Percentiles rank a stretch among this genome's conserved stretches.
phyloP scores from a whole-genome alignment of 306 rosid genomes.

The Ceratonia siliqua region DNA sequence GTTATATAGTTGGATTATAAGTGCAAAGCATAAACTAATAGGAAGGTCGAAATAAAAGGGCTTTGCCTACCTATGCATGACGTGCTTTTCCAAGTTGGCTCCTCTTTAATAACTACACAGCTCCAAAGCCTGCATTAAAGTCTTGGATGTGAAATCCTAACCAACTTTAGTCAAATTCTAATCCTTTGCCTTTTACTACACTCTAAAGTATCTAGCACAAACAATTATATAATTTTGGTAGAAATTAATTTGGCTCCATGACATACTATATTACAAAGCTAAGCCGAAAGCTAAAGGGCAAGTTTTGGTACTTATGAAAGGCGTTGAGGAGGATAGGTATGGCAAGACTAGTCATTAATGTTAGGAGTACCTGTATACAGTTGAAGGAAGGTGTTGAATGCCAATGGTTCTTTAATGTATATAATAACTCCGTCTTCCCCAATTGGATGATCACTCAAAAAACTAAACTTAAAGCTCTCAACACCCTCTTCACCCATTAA shows the following conservation, averaged over 20 bases:
- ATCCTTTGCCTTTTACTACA: conserved; percentile 4
- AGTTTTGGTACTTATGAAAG: conserved; percentile 46
- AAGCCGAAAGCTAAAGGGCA: conserved; percentile 27
- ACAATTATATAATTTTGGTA: neutral
- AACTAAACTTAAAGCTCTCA: conserved; percentile 63
- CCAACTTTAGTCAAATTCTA: conserved; percentile 34
- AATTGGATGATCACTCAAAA: conserved; percentile 55
- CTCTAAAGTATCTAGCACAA: conserved; percentile 6
- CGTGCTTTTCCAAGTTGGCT: conserved; percentile 52
- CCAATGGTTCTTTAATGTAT: conserved; percentile 47
- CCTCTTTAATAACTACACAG: conserved; percentile 21
- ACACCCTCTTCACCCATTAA: conserved; percentile 66
- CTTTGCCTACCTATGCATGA: conserved; percentile 52
- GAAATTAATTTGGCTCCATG: neutral
- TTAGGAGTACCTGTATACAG: conserved; percentile 51
- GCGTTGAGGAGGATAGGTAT: conserved; percentile 54
- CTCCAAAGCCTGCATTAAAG: conserved; percentile 32
- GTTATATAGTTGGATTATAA: conserved; percentile 53
- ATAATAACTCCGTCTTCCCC: conserved; percentile 78
- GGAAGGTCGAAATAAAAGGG: conserved; percentile 36
- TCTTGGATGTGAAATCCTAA: conserved; percentile 39
- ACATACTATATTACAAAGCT: conserved; percentile 17
- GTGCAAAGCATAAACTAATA: conserved; percentile 39
- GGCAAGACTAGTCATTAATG: conserved; percentile 58
- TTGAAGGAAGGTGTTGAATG: conserved; percentile 67